Base-by-base conservation (phyloP, 1,139 yeast species). In the Geotrichum reessii region DNA sequence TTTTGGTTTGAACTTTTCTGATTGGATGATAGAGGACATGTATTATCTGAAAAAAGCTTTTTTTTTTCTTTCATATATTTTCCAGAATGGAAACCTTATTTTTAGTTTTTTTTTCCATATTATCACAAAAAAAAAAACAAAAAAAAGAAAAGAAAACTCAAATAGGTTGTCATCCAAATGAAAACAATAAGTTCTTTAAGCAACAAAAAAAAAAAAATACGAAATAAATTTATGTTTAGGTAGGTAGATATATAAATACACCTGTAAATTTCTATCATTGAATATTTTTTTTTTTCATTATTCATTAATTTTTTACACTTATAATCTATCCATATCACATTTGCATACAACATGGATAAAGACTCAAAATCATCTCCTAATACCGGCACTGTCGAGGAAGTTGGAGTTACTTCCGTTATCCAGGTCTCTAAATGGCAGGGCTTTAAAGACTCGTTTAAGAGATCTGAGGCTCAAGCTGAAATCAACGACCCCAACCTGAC, bases 401-500 rank as follows among this genome's bases (percentile, higher is more conserved):
- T 37, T 31, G 27, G 44, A 11, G 53, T 21, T 19, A 50, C 47
- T 14, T 19, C 55, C 12, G 50, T 27, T 19, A 28, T 53, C 27
- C 28, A 59, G 14, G 60, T 56, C 37, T 46, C 49, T 31, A 65
- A 54, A 59, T 82, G 77, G 75, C 73, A 73, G 50, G 70, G 73
- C 54, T 78, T 82, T 63, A 69, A 69, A 17, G 87, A 85, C 66
- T 78, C 85, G 7, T 85, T 85, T 74, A 83, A 76, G 69, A 74
- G 81, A 61, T 81, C 77, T 57, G 82, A 82, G 56, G 76, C 75
- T 52, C 50, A 57, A 21, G 75, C 73, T 31, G 88, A 84, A n/a
- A 64, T 85, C 49, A 93, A 87, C 69, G 87, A 88, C 50, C 53
- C 69, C 6, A 80, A 79, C 68, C 73, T 87, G 66, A 73, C 85